Evolutionary conservation across 2,329 filamentous ascomycete species (phyloP).

Genomic region (Zopfia rhizophila): DNA sequence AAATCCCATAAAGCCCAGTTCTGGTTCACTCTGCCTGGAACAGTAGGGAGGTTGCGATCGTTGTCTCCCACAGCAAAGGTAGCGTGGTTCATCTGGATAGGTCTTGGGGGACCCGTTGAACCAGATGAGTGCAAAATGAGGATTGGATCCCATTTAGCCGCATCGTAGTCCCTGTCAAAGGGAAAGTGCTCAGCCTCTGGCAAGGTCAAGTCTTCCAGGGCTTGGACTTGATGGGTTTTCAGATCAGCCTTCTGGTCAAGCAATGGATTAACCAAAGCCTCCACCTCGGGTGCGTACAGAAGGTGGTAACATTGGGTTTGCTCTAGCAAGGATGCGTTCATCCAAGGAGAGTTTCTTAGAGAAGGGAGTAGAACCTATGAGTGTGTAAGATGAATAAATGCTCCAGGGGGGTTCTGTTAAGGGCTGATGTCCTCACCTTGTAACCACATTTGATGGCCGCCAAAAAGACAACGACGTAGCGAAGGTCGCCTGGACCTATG

Average conservation of each 20-base stretch:
- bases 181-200: constrained; percentile 9
- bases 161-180: constrained; percentile 24
- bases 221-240: constrained; percentile 3
- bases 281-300: constrained; percentile 8
- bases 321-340: constrained; percentile 10
- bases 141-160: constrained; percentile 33
- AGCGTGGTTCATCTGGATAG: constrained; percentile 32
- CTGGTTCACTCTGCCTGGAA: constrained; percentile 19
- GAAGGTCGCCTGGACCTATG: constrained; percentile 13
- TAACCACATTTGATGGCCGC: constrained; percentile 17
- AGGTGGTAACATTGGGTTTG: constrained; percentile 13
- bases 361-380: constrained; percentile 11
- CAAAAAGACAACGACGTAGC: constrained; percentile 14
- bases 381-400: neutral
- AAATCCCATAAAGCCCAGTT: constrained; percentile 19
- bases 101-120: constrained; percentile 48
- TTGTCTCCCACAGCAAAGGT: constrained; percentile 24
- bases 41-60: constrained; percentile 23
- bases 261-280: neutral
- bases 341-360: constrained; percentile 13
- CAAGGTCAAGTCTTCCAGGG: constrained; percentile 8
- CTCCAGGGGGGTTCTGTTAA: neutral
- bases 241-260: neutral
- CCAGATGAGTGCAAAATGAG: constrained; percentile 48
- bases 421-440: constrained; percentile 4